A percentile compares a stretch with the other conserved stretches of the same genome.
Evolutionary conservation across 2,329 filamentous ascomycete genomes (phyloP).

Genomic region (Cordyceps farinosa): DNA sequence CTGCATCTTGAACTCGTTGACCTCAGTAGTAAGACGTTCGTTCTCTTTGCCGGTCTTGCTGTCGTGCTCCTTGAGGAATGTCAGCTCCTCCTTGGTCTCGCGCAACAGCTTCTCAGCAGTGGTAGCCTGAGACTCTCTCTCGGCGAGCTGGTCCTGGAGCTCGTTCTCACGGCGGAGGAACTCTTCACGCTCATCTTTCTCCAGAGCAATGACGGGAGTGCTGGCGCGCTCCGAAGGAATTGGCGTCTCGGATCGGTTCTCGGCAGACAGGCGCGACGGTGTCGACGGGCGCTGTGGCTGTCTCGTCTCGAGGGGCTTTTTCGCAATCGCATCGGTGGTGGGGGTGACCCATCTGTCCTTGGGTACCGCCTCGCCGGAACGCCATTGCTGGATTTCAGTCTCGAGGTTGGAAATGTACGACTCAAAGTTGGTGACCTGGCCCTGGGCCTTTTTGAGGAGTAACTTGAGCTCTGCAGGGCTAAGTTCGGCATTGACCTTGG

Average conservation of each 20-base stretch:
- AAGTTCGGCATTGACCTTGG: constrained; percentile 97
- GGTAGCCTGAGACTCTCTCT: constrained; percentile 80
- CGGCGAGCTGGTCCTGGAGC: constrained; percentile 90
- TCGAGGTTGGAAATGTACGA: constrained; percentile 81
- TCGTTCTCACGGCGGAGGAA: constrained; percentile 95
- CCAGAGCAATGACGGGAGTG: constrained; percentile 81
- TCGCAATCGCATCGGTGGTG: constrained; percentile 39
- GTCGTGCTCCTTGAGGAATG: constrained; percentile 81
- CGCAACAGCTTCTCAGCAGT: constrained; percentile 75
- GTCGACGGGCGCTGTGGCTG: constrained; percentile 51
- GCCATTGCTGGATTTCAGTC: constrained; percentile 81
- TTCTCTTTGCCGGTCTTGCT: constrained; percentile 83
- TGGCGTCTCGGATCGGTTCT: constrained; percentile 61
- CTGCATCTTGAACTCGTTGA: constrained; percentile 95
- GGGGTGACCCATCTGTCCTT: constrained; percentile 82
- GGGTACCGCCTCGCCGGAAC: constrained; percentile 80
- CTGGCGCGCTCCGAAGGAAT: constrained; percentile 74
- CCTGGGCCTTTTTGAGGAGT: constrained; percentile 87
- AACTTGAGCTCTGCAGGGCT: constrained; percentile 93
- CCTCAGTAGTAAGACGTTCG: constrained; percentile 77
- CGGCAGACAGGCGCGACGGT: constrained; percentile 47
- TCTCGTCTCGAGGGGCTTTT: constrained; percentile 37
- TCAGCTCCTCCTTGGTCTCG: constrained; percentile 82
- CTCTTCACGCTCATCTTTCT: constrained; percentile 96
- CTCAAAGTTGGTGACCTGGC: constrained; percentile 84